Evolutionary conservation across 1,139 yeast species (phyloP).

Genomic region (Magnusiomyces fungicola): DNA sequence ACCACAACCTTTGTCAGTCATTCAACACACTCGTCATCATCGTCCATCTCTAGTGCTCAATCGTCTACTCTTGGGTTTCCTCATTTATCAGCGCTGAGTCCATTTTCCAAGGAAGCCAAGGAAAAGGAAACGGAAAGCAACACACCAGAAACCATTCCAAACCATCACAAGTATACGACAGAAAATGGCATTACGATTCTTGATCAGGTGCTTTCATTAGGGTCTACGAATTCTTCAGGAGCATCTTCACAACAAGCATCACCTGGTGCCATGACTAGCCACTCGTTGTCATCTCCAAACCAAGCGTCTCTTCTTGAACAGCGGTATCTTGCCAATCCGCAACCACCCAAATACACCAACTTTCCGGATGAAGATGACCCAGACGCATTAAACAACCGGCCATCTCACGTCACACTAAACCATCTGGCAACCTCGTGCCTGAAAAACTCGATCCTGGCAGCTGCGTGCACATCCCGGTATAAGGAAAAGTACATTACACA

Average conservation of each 20-base stretch:
- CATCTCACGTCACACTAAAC: slow-evolving; percentile 3
- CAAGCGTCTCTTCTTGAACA: not conserved
- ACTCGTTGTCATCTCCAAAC: not conserved
- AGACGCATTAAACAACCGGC: slow-evolving; percentile 1
- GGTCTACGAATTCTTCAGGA: no score
- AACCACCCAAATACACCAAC: not conserved
- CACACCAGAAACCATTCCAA: not conserved
- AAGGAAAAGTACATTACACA: slow-evolving; percentile 5
- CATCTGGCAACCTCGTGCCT: slow-evolving; percentile 4
- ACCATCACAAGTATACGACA: not conserved
- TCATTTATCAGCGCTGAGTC: not conserved
- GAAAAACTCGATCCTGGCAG: slow-evolving; percentile 2
- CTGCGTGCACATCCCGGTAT: slow-evolving; percentile 5
- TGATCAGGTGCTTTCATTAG: not conserved
- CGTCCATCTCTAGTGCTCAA: not conserved
- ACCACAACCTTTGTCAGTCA: not conserved
- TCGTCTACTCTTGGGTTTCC: not conserved
- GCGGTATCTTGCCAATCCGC: not conserved
- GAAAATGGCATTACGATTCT: no score
- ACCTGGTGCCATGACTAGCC: not conserved
- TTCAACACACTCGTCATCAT: not conserved
- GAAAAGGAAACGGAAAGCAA: not conserved
- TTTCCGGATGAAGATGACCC: not conserved
- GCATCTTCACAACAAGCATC: not conserved
- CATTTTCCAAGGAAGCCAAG: not conserved